phyloP scores from a whole-genome alignment of 352 stramenopile genomes.

The Achlya hypogyna region DNA sequence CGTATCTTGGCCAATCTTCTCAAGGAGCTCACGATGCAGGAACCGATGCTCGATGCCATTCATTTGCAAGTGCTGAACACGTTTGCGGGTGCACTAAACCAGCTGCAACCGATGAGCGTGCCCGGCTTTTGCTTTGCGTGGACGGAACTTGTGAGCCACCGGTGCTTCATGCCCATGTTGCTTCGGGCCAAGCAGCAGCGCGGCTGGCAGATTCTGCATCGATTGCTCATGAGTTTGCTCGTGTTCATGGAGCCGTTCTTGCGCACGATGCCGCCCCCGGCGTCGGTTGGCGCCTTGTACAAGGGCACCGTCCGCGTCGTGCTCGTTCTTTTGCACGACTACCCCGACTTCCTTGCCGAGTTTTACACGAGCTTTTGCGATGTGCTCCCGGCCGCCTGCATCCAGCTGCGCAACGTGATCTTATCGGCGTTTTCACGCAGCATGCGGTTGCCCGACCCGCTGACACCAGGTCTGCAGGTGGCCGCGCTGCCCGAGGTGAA shows the following conservation, averaged over 20 bases:
- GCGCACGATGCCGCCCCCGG: conserved; percentile 73
- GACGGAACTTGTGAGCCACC: conserved; percentile 97
- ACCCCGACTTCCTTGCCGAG: conserved; percentile 96
- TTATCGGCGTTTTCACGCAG: conserved; percentile 95
- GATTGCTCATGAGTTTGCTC: conserved; percentile 96
- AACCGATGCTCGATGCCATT: conserved; percentile 90
- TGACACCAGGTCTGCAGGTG: conserved; percentile 97
- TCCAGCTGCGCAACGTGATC: conserved; percentile 98
- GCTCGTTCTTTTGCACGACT: conserved; percentile 97
- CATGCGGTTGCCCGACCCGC: conserved; percentile 96
- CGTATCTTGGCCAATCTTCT: conserved; percentile 96
- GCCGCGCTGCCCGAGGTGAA: conserved; percentile 95
- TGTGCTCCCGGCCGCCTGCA: conserved; percentile 93
- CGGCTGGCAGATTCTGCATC: conserved; percentile 95
- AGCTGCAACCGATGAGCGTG: conserved; percentile 91
- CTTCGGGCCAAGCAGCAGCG: conserved; percentile 90
- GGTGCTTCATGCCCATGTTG: conserved; percentile 97
- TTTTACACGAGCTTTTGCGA: conserved; percentile 99
- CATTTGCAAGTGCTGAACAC: conserved; percentile 93
- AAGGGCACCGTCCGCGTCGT: conserved; percentile 97
- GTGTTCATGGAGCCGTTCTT: conserved; percentile 97
- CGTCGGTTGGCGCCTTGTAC: conserved; percentile 93
- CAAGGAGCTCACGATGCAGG: conserved; percentile 93
- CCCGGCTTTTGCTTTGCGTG: conserved; percentile 98
- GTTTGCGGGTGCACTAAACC: conserved; percentile 96